Base-by-base conservation (phyloP, 495 filamentous ascomycete genomes). In the Xylaria scruposa region DNA sequence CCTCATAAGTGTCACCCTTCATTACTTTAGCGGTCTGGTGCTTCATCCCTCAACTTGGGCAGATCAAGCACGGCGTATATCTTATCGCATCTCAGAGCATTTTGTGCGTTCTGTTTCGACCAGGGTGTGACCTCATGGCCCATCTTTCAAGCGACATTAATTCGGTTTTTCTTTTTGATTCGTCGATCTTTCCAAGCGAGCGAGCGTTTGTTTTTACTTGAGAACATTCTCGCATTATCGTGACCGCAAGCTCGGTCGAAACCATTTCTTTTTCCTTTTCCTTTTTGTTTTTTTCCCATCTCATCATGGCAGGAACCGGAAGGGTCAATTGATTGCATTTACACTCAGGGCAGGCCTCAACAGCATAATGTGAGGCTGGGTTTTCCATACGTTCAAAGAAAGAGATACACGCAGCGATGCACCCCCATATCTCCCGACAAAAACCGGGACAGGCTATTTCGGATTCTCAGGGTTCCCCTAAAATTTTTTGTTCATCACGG, bases 351-450 rank as follows among this genome's bases (percentile, higher is more conserved):
- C 72, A 79, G 77, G 77, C 77, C 75, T 78, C 72, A 73, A 78
- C 69, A 82, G 83, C 83, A 79, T 69, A 70, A 65, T 36, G 60
- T 42, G 73, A 78, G 82, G 81, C 75, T 76, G 76, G 70, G 76
- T 78, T 81, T 75, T 76, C 75, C 72, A 66, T 59, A 61, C 46
- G 68, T 74, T 76, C 74, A 75, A 76, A 79, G 78, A 82, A 80
- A 72, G 79, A 84, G 77, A 80, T 78, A 84, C 73, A 84, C 77
- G 84, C 84, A 86, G 84, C 84, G 83, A 86, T 86, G 84, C 84
- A 85, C 79, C 79, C 78, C 70, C 71, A 67, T 38, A 76, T 78
- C 72, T 76, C 80, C 82, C 79, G 79, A 82, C 77, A 77, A 73
- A 83, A 77, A 78, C 79, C 82, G 79, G 78, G 82, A 84, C 79